These are phyloP conservation scores for Ophiocytium majus DNA, from an alignment of 352 stramenopile species.

Conservation along the genomic window DNA sequence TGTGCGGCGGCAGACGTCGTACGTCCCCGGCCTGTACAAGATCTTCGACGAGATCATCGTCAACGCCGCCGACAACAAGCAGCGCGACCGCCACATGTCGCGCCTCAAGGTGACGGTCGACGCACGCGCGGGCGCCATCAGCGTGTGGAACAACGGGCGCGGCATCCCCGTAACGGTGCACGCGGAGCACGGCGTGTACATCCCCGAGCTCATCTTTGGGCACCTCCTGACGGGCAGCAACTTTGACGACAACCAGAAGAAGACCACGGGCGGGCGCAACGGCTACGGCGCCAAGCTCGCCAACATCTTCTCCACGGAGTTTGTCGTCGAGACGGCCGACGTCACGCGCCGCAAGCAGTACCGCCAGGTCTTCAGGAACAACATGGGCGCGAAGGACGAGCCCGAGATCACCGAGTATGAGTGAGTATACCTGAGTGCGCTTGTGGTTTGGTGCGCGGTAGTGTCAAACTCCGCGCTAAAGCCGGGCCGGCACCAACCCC, in stretches of 20 bases:
- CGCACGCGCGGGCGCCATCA: constrained; percentile 70
- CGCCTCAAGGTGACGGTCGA: constrained; percentile 76
- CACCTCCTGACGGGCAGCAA: constrained; percentile 97
- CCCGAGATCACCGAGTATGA: constrained; percentile 41
- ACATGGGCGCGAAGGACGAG: constrained; percentile 81
- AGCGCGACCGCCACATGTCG: constrained; percentile 95
- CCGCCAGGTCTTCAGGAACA: constrained; percentile 89
- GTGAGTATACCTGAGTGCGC: too few species aligned
- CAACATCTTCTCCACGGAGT: constrained; percentile 99
- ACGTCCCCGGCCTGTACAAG: constrained; percentile 88
- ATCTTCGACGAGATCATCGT: constrained; percentile 99
- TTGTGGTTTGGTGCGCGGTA: too few species aligned
- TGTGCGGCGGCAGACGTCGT: constrained; percentile 84
- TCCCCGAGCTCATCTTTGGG: constrained; percentile 96
- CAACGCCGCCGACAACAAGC: constrained; percentile 99
- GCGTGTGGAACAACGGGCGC: constrained; percentile 95
- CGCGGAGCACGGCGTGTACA: constrained; percentile 93
- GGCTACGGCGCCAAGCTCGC: constrained; percentile 91
- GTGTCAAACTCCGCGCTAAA: too few species aligned
- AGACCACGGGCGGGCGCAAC: constrained; percentile 91
- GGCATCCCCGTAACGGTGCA: constrained; percentile 96
- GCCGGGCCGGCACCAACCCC: too few species aligned
- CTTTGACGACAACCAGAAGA: constrained; percentile 95
- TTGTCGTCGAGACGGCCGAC: constrained; percentile 96
- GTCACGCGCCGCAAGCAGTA: constrained; percentile 85